Percentiles rank a stretch among this genome's conserved stretches.
Conservation (phyloP, 2,329 filamentous ascomycete species). For the Cyphellophora europaea region DNA sequence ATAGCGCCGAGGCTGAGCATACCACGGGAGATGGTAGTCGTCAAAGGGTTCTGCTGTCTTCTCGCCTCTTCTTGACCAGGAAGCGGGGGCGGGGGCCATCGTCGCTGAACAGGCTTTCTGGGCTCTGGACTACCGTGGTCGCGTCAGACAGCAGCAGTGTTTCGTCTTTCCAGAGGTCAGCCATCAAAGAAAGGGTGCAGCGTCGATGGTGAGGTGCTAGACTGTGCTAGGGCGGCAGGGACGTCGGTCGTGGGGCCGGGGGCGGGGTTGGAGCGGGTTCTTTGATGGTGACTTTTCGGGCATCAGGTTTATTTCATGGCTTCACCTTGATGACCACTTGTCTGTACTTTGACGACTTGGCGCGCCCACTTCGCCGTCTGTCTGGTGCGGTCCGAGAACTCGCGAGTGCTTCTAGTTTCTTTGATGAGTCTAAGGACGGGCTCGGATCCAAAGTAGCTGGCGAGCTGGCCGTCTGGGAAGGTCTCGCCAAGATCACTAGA, state of each 20-base stretch:
- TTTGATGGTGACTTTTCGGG: not conserved
- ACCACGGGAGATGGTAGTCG: too few relatives aligned
- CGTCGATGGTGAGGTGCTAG: slow-evolving; percentile 1
- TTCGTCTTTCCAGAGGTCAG: too few relatives aligned
- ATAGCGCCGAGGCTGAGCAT: too few relatives aligned
- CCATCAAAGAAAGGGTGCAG: too few relatives aligned
- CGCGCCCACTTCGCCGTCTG: slow-evolving; percentile 96
- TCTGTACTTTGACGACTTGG: slow-evolving; percentile 91
- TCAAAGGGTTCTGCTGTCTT: too few relatives aligned
- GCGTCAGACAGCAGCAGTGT: too few relatives aligned
- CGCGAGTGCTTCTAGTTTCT: slow-evolving; percentile 81
- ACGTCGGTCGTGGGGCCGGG: slow-evolving; percentile 1
- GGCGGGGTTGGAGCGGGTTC: not conserved
- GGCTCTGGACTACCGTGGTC: too few relatives aligned
- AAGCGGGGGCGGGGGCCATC: too few relatives aligned
- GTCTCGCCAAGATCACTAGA: slow-evolving; percentile 82
- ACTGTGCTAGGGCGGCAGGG: slow-evolving; percentile 2
- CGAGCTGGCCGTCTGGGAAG: slow-evolving; percentile 82
- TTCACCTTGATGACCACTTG: slow-evolving; percentile 19
- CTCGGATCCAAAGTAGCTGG: slow-evolving; percentile 75
- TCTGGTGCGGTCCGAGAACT: slow-evolving; percentile 74
- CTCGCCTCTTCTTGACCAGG: too few relatives aligned
- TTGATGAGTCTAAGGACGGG: slow-evolving; percentile 87
- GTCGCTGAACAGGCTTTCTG: too few relatives aligned
- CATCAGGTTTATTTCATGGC: slow-evolving; percentile 14